These are phyloP conservation scores for Fusarium sarcochroum DNA, from an alignment of 2,329 filamentous ascomycete species.

Conservation along the genomic window DNA sequence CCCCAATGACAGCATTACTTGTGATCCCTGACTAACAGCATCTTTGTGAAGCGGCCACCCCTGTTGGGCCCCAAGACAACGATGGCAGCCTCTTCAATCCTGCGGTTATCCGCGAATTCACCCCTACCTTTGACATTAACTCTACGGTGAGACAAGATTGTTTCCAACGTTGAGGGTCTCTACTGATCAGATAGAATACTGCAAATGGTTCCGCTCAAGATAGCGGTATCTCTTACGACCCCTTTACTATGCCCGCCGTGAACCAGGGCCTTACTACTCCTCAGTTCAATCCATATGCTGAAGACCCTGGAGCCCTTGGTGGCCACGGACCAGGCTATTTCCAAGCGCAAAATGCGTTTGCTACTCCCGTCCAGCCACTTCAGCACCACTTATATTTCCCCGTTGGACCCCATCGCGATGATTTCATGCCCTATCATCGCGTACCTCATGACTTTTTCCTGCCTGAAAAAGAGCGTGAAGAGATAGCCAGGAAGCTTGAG, in stretches of 20 bases:
- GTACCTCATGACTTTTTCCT: constrained; percentile 93
- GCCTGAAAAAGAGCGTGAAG: constrained; percentile 86
- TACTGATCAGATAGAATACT: constrained; percentile 49
- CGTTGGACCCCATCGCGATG: constrained; percentile 84
- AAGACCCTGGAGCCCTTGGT: constrained; percentile 74
- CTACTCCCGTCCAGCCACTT: constrained; percentile 72
- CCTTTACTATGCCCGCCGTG: constrained; percentile 73
- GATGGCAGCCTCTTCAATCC: constrained; percentile 68
- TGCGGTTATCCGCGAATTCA: constrained; percentile 71
- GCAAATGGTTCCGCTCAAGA: constrained; percentile 66
- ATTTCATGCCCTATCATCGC: constrained; percentile 86
- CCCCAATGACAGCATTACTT: neutral
- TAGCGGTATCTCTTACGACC: constrained; percentile 65
- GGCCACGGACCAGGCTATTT: constrained; percentile 76
- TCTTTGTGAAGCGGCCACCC: constrained; percentile 51
- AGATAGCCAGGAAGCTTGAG: constrained; percentile 89
- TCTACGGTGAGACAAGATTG: constrained; percentile 58
- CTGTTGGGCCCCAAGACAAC: constrained; percentile 58
- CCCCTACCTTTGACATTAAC: constrained; percentile 69
- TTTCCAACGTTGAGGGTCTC: neutral
- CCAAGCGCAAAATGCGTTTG: constrained; percentile 67
- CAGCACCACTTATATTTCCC: constrained; percentile 96
- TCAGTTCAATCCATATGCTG: constrained; percentile 82
- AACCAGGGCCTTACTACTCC: constrained; percentile 65
- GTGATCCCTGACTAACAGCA: constrained; percentile 23